Conservation (phyloP, 495 filamentous ascomycete species). For the Penicillium subrubescens region DNA sequence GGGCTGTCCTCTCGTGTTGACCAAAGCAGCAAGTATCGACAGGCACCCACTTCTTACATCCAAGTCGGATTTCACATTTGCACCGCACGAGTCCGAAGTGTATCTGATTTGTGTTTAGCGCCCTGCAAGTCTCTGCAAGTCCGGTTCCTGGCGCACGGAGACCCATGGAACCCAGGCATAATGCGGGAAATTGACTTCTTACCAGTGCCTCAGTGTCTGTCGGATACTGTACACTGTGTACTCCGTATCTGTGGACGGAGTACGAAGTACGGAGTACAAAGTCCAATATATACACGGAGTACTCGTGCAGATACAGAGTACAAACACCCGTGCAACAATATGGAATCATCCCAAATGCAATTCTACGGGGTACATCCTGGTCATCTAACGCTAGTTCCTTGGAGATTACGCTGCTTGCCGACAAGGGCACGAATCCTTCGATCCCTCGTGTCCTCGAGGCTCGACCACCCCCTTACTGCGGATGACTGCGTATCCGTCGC, state of each 20-base stretch:
- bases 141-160: slow-evolving; percentile 17
- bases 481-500: not conserved
- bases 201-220: not conserved
- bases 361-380: not conserved
- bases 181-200: not conserved
- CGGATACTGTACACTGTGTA: not conserved
- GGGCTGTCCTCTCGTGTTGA: slow-evolving; percentile 4
- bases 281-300: not conserved
- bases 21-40: slow-evolving; percentile 33
- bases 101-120: not conserved
- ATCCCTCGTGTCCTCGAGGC: not conserved
- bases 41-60: slow-evolving; percentile 21
- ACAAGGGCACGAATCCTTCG: not conserved
- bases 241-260: not conserved
- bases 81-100: too few relatives aligned
- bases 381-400: not conserved
- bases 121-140: slow-evolving; percentile 6
- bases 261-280: too few relatives aligned
- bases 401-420: not conserved
- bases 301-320: not conserved
- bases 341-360: not conserved
- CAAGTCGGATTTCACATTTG: not conserved
- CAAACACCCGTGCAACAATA: not conserved
- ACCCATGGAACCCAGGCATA: slow-evolving; percentile 4
- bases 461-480: slow-evolving; percentile 20